Conservation (phyloP, 2,329 filamentous ascomycete species). For the Fulvia fulva region DNA sequence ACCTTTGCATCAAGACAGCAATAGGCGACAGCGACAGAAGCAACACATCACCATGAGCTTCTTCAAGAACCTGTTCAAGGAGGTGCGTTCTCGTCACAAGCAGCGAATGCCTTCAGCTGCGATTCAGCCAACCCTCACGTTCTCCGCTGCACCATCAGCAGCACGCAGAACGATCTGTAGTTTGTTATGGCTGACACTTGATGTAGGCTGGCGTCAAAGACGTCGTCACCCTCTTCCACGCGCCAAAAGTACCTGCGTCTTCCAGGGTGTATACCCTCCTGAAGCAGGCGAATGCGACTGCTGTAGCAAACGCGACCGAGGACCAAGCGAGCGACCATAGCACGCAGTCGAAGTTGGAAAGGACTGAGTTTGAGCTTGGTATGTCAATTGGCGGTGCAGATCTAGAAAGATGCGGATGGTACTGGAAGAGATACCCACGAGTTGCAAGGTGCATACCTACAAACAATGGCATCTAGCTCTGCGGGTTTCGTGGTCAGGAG, state of each 20-base stretch:
- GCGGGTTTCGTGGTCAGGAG: not conserved
- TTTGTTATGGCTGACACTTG: not conserved
- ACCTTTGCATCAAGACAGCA: not conserved
- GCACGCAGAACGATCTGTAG: not conserved
- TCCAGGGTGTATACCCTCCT: conserved; percentile 69
- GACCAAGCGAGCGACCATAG: conserved; percentile 69
- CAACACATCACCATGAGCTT: conserved; percentile 32
- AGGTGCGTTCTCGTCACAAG: conserved; percentile 33
- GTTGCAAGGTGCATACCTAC: not conserved
- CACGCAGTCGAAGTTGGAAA: conserved; percentile 55
- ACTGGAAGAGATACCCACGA: not conserved
- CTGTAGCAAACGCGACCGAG: conserved; percentile 63
- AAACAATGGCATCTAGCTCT: not conserved
- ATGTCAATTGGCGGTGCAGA: conserved; percentile 15
- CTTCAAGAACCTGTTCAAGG: conserved; percentile 47
- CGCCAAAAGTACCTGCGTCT: conserved; percentile 68
- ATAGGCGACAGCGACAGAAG: not conserved
- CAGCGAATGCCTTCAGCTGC: not conserved
- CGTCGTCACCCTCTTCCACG: conserved; percentile 95
- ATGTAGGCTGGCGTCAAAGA: conserved; percentile 53
- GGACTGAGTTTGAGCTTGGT: conserved; percentile 72
- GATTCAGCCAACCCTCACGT: not conserved
- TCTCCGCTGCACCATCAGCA: not conserved
- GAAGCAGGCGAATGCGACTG: conserved; percentile 72
- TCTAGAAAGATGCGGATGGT: not conserved